Base-by-base conservation (phyloP, 257 asterid species). In the Forsythia viridissima region DNA sequence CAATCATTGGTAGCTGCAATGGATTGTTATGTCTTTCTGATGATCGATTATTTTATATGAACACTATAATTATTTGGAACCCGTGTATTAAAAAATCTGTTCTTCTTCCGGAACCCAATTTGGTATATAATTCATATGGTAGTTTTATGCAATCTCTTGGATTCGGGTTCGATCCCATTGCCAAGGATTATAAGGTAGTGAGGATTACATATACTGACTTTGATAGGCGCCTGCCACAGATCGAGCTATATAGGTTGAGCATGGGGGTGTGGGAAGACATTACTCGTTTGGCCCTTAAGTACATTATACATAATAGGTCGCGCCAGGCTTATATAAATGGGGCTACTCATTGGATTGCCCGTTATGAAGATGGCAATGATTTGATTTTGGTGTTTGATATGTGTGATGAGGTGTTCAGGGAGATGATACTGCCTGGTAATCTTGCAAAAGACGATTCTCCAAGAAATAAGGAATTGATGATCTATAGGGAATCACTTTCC, bases 21-120 rank as follows among this genome's bases (percentile, higher is more conserved):
- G 92, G 89, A 0, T 65, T 88, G 84, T 24, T 88, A 8, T 88
- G 92, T 75, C 82, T 88, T 11, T 88, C 88, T 3, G 89, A 86
- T 61, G 90, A 86, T 81, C 82, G 88, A 1, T 77, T 82, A 12
- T 78, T 76, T 66, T 59, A 61, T 73, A 73, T 52, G 76, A 79
- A 80, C 79, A 83, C 85, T 2, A 42, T 87, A 37, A 71, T 88
- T 73, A 80, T 88, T n/a, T 88, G 89, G 92, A 88, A 88, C 77
- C 89, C 92, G 1, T 57, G 81, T 51, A 36, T 86, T 10, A 83
- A 41, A 6, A 86, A 48, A 16, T 85, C 86, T 0, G 52, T 81
- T 76, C 59, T 75, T 24, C 88, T 88, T 4, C 90, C 90, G 0
- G 84, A 86, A 61, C 90, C 89, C 57, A 82, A 76, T 36, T 43